These are phyloP conservation scores for Talaromyces sp. DNA, from an alignment of 2,329 filamentous ascomycete genomes.

Conservation along the genomic window DNA sequence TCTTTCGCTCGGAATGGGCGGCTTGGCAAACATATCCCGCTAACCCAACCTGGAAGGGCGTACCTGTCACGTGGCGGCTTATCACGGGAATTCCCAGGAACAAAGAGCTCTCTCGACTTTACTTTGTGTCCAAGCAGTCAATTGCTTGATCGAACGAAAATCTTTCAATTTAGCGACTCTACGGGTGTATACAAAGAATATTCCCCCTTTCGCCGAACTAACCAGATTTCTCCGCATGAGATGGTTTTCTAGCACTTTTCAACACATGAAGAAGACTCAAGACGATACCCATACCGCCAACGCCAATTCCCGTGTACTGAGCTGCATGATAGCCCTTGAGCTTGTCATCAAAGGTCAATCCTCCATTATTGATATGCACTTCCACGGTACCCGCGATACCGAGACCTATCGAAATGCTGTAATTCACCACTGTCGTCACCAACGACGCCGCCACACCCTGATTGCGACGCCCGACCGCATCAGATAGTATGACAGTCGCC, in stretches of 20 bases:
- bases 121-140: neutral
- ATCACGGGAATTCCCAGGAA: neutral
- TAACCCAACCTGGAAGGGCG: neutral
- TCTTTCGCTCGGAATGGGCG: conserved; percentile 2
- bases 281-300: conserved; percentile 27
- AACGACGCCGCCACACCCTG: conserved; percentile 56
- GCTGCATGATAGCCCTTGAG: conserved; percentile 40
- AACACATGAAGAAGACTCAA: conserved; percentile 19
- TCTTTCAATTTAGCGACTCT: neutral
- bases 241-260: neutral
- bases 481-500: conserved; percentile 59
- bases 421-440: conserved; percentile 65
- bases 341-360: conserved; percentile 24
- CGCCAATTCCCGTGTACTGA: conserved; percentile 39
- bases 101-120: neutral
- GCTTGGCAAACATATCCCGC: neutral
- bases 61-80: conserved; percentile 2
- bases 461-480: conserved; percentile 47
- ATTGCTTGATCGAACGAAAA: neutral
- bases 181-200: neutral
- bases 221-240: neutral
- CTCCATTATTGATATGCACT: conserved; percentile 41
- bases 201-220: neutral
- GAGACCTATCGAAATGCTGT: conserved; percentile 64
- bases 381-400: conserved; percentile 67